These are phyloP conservation scores for Talaromyces marneffei DNA, from an alignment of 2,329 filamentous ascomycete species.

Conservation along the genomic window DNA sequence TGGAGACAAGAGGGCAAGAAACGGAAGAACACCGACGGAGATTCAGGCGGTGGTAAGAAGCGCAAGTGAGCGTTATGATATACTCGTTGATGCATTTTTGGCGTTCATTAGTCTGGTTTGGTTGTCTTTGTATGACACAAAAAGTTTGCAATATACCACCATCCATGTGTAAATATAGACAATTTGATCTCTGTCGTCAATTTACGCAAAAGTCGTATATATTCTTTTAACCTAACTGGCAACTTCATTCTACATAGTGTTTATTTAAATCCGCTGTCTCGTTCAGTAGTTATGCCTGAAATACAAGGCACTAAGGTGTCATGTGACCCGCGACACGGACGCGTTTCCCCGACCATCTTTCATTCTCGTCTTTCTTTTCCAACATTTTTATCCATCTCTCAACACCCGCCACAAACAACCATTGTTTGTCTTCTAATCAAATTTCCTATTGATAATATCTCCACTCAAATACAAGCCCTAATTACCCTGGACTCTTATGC, in stretches of 20 bases:
- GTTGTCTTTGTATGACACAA: conserved; percentile 1
- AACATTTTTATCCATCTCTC: background rate
- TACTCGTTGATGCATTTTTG: conserved; percentile 4
- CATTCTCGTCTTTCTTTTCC: background rate
- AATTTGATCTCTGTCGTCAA: background rate
- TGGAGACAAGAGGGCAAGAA: conserved; percentile 89
- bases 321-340: conserved; percentile 13
- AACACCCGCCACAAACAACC: background rate
- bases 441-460: background rate
- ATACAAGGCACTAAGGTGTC: background rate
- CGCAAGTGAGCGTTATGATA: conserved; percentile 28
- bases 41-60: conserved; percentile 48
- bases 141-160: conserved; percentile 9
- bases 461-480: background rate
- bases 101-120: conserved; percentile 5
- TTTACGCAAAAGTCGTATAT: background rate
- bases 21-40: conserved; percentile 53
- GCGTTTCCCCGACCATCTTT: background rate
- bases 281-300: background rate
- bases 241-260: background rate
- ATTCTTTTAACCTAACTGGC: background rate
- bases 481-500: background rate
- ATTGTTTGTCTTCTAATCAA: background rate
- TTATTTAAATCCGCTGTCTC: too few species aligned
- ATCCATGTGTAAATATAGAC: background rate